phyloP scores from a whole-genome alignment of 495 filamentous ascomycete genomes.

The Neurospora cerealis region DNA sequence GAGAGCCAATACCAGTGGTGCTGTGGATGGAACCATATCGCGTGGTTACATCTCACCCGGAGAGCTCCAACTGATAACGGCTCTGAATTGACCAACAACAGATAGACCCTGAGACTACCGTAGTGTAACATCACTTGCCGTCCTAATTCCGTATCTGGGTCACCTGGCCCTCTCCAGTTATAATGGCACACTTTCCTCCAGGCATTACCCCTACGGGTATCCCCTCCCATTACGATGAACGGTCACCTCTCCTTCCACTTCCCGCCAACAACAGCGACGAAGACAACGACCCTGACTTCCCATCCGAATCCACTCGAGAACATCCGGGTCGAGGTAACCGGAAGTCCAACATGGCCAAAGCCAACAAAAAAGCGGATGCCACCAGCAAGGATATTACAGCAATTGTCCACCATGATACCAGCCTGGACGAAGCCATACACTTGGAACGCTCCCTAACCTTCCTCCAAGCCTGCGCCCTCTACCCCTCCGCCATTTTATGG shows the following conservation, averaged over 20 bases:
- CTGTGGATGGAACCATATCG: neutral
- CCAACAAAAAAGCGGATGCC: constrained; percentile 8
- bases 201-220: neutral
- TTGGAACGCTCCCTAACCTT: constrained; percentile 26
- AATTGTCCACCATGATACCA: too few species aligned
- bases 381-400: too few species aligned
- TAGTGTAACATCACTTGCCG: neutral
- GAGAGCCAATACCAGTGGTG: neutral
- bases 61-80: neutral
- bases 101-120: neutral
- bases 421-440: constrained; percentile 24
- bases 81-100: neutral
- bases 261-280: neutral
- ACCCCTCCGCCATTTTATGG: constrained; percentile 34
- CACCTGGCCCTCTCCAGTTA: neutral
- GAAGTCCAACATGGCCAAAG: constrained; percentile 3
- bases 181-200: neutral
- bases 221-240: neutral
- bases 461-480: constrained; percentile 23
- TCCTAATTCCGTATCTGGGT: neutral
- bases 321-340: neutral
- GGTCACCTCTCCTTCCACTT: neutral
- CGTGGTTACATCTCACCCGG: neutral
- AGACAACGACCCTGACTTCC: neutral
- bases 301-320: neutral